Base-by-base conservation (phyloP, 441 rosid genomes). In the Corymbia calophylla region DNA sequence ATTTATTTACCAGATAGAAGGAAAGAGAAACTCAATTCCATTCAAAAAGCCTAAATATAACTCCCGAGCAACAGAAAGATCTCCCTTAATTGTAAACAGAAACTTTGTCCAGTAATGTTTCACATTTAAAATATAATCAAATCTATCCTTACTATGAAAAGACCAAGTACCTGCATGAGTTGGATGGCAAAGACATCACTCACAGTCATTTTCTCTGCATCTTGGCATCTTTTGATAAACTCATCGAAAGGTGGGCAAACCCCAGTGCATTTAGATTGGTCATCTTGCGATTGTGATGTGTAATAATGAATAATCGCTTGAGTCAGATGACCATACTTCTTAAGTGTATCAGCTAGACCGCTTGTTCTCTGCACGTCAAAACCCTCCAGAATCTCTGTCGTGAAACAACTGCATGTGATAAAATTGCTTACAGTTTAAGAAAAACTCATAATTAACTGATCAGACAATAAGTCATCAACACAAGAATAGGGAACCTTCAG, bases 321-420 rank as follows among this genome's bases (percentile, higher is more conserved):
- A 86, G 99, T 98, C 58, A 98, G 96, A 92, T 92, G 88, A 25
- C 95, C 97, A 86, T 98, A 98, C 90, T 95, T 98, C 94, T 95
- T 95, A 88, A 98, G 87, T 48, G 99, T 96, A 91, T 94, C 97
- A 73, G 93, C 96, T 91, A 98, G 93, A 90, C 96, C 93, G 53
- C 91, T 91, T 68, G 97, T 96, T 94, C 99, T 97, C 91, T 94
- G 94, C 88, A 97, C 97, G 89, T 97, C 96, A 93, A 98, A 97
- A 89, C 99, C 99, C 91, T 97, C 99, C 91, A 97, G 94, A 90
- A 98, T 97, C 94, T 98, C 99, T 19, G 98, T 98, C 18, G 98
- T 98, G 92, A 98, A 95, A 92, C 99, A 98, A 86, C 99, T 97
- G 96, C 91, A 93, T 32, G 88, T 66, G 88, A 82, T 55, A 86